A percentile compares a stretch with the other conserved stretches of the same genome.
Conservation (phyloP, 176 grass and related monocot species). For the Miscanthus lutarioriparius region DNA sequence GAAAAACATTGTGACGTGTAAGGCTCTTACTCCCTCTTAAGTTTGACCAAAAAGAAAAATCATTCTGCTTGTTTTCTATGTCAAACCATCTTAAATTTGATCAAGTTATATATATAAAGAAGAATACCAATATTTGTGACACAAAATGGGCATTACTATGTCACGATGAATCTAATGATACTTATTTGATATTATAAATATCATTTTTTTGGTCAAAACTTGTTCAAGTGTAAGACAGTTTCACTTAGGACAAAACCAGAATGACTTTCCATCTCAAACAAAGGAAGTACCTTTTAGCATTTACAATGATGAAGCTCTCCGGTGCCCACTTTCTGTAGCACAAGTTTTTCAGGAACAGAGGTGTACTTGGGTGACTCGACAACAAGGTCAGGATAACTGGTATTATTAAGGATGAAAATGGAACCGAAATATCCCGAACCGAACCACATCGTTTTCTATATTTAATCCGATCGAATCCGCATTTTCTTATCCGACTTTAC, state of each 20-base stretch:
- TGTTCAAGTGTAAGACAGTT: background rate
- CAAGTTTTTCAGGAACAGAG: slow-evolving; percentile 43
- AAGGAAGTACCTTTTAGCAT: slow-evolving; percentile 53
- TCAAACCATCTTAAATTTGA: background rate
- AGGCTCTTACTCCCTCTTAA: background rate
- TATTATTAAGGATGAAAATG: no score
- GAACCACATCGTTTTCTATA: no score
- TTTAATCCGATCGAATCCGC: no score
- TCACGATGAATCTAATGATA: background rate
- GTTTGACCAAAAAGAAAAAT: background rate
- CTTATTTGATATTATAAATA: background rate
- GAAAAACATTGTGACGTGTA: background rate
- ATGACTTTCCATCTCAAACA: background rate
- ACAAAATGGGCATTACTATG: background rate
- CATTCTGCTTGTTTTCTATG: no score
- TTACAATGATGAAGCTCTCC: slow-evolving; percentile 74
- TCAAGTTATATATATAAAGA: background rate
- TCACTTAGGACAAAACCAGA: background rate
- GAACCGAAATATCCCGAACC: no score
- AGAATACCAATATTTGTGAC: background rate
- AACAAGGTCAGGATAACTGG: slow-evolving; percentile 75
- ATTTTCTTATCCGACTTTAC: no score
- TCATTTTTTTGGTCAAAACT: background rate
- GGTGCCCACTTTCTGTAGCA: slow-evolving; percentile 83
- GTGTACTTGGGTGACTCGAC: slow-evolving; percentile 47